Conservation (phyloP, 148 eudicot genomes). For the Rhododendron molle region DNA sequence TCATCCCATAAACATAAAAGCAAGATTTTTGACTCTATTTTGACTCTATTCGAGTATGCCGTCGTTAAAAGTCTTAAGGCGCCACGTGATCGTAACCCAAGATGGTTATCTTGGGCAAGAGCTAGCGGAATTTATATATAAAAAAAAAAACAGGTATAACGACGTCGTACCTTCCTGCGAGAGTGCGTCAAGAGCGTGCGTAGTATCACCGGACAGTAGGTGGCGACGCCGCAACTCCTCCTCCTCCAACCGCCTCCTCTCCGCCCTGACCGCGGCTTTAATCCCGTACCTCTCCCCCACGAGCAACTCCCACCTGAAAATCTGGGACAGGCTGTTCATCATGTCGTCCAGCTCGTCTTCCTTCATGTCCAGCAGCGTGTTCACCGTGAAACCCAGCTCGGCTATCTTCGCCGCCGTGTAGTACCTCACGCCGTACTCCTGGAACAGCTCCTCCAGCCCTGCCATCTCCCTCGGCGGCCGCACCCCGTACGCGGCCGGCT, state of each 20-base stretch:
- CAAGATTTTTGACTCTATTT: too few species aligned
- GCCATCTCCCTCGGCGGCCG: conserved; percentile 35
- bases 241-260: conserved; percentile 72
- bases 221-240: conserved; percentile 59
- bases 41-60: too few species aligned
- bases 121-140: too few species aligned
- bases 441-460: conserved; percentile 75
- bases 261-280: conserved; percentile 81
- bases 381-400: conserved; percentile 89
- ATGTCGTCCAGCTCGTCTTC: conserved; percentile 94
- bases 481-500: not conserved
- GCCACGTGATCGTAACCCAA: too few species aligned
- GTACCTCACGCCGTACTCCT: conserved; percentile 75
- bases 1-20: too few species aligned
- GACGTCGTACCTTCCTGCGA: conserved; percentile 67
- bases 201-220: conserved; percentile 32
- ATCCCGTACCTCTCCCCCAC: conserved; percentile 95
- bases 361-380: conserved; percentile 76
- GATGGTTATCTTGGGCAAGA: too few species aligned
- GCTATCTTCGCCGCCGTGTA: conserved; percentile 79
- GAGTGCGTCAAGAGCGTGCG: conserved; percentile 63
- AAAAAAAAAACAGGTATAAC: not conserved
- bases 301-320: conserved; percentile 80
- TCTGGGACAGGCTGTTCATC: conserved; percentile 74
- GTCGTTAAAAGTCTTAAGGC: too few species aligned